Evolutionary conservation across 2,329 filamentous ascomycete genomes (phyloP).

Genomic region (Penicillium fuscoglaucum): DNA sequence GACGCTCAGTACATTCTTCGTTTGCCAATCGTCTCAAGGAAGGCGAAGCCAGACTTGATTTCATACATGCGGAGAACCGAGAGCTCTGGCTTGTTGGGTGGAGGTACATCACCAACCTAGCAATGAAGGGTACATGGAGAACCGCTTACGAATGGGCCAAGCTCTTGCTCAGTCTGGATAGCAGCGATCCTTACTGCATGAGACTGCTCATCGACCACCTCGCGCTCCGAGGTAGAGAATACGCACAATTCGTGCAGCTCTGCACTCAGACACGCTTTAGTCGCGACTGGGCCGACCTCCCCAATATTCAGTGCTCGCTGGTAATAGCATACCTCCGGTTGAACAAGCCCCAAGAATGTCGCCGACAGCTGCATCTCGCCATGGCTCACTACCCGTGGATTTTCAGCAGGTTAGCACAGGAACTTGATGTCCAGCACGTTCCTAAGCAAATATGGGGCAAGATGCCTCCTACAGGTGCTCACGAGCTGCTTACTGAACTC

Average conservation of each 20-base stretch:
- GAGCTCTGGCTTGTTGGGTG: conserved; percentile 90
- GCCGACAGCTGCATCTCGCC: conserved; percentile 63
- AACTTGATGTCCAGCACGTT: conserved; percentile 71
- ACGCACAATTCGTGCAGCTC: conserved; percentile 72
- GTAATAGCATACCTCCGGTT: conserved; percentile 74
- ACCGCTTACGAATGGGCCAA: conserved; percentile 95
- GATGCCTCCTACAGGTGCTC: conserved; percentile 62
- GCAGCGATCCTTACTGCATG: conserved; percentile 79
- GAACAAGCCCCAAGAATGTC: conserved; percentile 65
- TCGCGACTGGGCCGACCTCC: conserved; percentile 56
- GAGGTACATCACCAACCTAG: conserved; percentile 81
- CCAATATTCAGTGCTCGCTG: conserved; percentile 73
- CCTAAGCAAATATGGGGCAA: conserved; percentile 83
- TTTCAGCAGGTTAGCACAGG: conserved; percentile 75
- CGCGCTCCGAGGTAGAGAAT: conserved; percentile 76
- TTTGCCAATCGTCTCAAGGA: conserved; percentile 74
- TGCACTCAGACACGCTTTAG: conserved; percentile 54
- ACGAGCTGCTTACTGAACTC: conserved; percentile 70
- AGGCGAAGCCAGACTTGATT: conserved; percentile 79
- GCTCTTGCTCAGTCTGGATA: conserved; percentile 73
- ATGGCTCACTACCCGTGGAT: conserved; percentile 81
- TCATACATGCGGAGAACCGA: conserved; percentile 78
- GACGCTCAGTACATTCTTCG: conserved; percentile 79
- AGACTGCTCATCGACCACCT: conserved; percentile 79
- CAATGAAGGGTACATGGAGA: conserved; percentile 88